Evolutionary conservation across 257 asterid genomes (phyloP).

Genomic region (Nicotiana obtusifolia): DNA sequence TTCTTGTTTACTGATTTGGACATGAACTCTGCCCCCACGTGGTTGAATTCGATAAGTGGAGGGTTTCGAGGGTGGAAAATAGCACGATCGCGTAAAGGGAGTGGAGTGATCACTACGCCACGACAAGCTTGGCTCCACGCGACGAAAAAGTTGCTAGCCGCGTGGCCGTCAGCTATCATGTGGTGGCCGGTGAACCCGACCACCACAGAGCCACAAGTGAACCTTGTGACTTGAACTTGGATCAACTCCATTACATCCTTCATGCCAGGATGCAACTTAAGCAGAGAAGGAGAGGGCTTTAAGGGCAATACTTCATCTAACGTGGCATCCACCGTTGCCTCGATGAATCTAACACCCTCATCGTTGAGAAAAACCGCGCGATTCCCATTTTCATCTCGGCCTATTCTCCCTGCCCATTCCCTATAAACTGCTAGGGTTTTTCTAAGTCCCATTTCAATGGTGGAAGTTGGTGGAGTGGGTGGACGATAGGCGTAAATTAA

Average conservation of each 20-base stretch:
- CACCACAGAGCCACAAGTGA: constrained; percentile 67
- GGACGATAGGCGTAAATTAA: constrained; percentile 65
- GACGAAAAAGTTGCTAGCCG: constrained; percentile 57
- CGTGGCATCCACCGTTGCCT: constrained; percentile 44
- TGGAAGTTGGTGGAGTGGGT: constrained; percentile 46
- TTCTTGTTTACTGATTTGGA: constrained; percentile 20
- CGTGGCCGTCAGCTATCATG: constrained; percentile 62
- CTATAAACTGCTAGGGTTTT: constrained; percentile 51
- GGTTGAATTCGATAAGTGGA: constrained; percentile 48
- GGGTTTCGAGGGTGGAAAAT: constrained; percentile 51
- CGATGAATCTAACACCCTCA: constrained; percentile 65
- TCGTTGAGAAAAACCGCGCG: constrained; percentile 48
- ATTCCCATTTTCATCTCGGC: constrained; percentile 32
- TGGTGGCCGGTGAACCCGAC: constrained; percentile 78
- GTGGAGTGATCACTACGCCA: constrained; percentile 33
- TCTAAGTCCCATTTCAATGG: constrained; percentile 51
- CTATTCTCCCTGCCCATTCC: constrained; percentile 73
- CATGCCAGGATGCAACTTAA: constrained; percentile 58
- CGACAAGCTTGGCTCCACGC: constrained; percentile 78
- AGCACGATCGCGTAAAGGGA: constrained; percentile 45
- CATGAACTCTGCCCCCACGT: constrained; percentile 49
- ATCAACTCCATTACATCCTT: constrained; percentile 49
- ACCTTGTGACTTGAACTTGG: constrained; percentile 71
- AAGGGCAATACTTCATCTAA: constrained; percentile 37
- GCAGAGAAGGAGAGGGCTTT: constrained; percentile 43